phyloP scores from a whole-genome alignment of 2,329 filamentous ascomycete genomes.

The Ophidiomyces ophidiicola region DNA sequence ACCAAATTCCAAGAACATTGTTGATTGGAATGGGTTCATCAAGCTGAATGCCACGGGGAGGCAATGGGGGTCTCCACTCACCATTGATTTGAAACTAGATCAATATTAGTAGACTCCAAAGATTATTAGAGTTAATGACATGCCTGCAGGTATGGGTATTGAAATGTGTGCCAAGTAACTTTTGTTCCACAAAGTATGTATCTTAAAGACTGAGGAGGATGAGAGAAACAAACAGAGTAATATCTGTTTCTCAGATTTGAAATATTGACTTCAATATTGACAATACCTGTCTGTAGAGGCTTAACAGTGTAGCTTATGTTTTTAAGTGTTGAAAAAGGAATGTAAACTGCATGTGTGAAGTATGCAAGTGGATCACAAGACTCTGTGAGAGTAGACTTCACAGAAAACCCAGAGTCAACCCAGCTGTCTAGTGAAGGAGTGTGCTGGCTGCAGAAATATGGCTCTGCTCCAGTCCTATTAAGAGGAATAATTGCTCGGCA shows the following conservation, averaged over 20 bases:
- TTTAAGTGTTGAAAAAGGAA: constrained; percentile 12
- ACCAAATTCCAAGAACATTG: constrained; percentile 13
- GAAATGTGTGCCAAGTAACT: constrained; percentile 5
- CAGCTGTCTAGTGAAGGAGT: constrained; percentile 12
- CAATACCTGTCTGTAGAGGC: constrained; percentile 1
- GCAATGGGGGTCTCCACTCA: constrained; percentile 8
- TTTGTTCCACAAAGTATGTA: not conserved
- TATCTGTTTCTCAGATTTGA: not conserved
- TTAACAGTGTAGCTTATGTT: constrained; percentile 10
- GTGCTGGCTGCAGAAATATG: constrained; percentile 10
- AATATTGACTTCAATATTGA: constrained; percentile 4
- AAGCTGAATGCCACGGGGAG: constrained; percentile 1
- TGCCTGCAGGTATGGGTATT: constrained; percentile 11
- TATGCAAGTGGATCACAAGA: constrained; percentile 9
- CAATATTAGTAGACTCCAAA: not conserved
- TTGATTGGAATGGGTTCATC: constrained; percentile 5
- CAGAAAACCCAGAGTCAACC: constrained; percentile 12
- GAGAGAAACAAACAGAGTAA: constrained; percentile 3
- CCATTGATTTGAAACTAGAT: constrained; percentile 11
- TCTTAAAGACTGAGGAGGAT: constrained; percentile 3
- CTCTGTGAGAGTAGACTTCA: constrained; percentile 9
- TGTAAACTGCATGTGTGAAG: constrained; percentile 13
- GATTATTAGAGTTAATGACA: not conserved
- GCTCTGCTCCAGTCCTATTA: constrained; percentile 13
- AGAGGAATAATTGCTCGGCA: constrained; percentile 15